These are phyloP conservation scores for Sanghuangporus baumii DNA, from an alignment of 1,284 basidiomycete species.

Conservation along the genomic window DNA sequence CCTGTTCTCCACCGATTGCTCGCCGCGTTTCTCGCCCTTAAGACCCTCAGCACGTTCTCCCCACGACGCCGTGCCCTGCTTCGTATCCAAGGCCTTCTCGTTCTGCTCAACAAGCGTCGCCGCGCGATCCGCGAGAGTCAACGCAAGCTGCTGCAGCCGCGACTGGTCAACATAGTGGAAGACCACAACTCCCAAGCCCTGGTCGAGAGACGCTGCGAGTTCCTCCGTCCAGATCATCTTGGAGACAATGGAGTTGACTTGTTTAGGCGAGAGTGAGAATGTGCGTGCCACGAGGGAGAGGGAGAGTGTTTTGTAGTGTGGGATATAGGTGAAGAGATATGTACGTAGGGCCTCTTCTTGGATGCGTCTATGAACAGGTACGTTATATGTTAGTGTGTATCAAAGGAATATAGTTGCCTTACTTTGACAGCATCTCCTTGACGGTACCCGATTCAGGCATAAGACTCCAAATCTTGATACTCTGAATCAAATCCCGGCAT, in stretches of 20 bases:
- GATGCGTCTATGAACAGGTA: conserved; percentile 64
- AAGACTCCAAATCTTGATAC: conserved; percentile 97
- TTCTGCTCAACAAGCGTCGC: conserved; percentile 89
- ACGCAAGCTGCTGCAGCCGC: conserved; percentile 85
- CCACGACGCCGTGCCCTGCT: conserved; percentile 71
- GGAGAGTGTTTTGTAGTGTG: conserved; percentile 90
- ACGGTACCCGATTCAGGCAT: conserved; percentile 89
- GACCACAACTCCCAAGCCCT: conserved; percentile 79
- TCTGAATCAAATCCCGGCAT: conserved; percentile 87
- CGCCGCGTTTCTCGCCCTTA: conserved; percentile 75
- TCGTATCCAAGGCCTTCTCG: conserved; percentile 89
- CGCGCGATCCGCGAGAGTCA: conserved; percentile 86
- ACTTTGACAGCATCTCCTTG: conserved; percentile 93
- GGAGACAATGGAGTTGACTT: conserved; percentile 89
- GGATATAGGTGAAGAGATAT: conserved; percentile 97
- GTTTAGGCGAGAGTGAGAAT: conserved; percentile 76
- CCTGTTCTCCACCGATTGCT: conserved; percentile 68
- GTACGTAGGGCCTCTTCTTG: conserved; percentile 97
- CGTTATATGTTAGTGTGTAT: conserved; percentile 9
- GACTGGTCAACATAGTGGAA: conserved; percentile 89
- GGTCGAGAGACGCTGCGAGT: conserved; percentile 89
- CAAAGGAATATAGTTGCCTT: conserved; percentile 28
- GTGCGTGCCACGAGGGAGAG: conserved; percentile 82
- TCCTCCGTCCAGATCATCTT: conserved; percentile 99
- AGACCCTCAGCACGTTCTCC: conserved; percentile 61